phyloP scores from a whole-genome alignment of 1,139 yeast species.

The Debaryomyces udenii region DNA sequence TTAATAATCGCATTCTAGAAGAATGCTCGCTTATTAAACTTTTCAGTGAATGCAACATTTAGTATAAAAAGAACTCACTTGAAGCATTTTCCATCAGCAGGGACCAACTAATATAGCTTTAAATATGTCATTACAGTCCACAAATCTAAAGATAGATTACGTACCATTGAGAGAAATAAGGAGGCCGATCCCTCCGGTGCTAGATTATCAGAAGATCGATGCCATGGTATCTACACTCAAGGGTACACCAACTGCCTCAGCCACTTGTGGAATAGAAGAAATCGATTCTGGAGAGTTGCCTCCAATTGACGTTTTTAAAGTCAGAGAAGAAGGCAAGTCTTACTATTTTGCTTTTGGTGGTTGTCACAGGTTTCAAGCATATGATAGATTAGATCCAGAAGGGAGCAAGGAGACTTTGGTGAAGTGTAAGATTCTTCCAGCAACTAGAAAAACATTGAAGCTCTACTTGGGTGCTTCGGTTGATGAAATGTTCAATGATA shows the following conservation, averaged over 20 bases:
- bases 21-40: conserved; percentile 9
- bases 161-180: conserved; percentile 67
- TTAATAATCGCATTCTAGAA: conserved; percentile 7
- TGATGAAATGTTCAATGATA: conserved; percentile 51
- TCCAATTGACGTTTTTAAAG: conserved; percentile 73
- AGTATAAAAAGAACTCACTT: background rate
- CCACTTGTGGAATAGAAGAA: conserved; percentile 60
- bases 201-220: conserved; percentile 70
- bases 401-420: conserved; percentile 50
- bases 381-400: conserved; percentile 45
- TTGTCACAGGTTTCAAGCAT: conserved; percentile 82
- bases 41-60: conserved; percentile 1
- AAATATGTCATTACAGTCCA: conserved; percentile 42
- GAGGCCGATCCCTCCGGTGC: conserved; percentile 83
- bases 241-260: conserved; percentile 65
- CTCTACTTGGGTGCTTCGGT: conserved; percentile 69
- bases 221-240: conserved; percentile 76
- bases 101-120: too few relatives aligned
- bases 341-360: conserved; percentile 85
- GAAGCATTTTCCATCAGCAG: background rate
- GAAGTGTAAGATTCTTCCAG: conserved; percentile 66
- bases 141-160: conserved; percentile 48
- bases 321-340: conserved; percentile 60
- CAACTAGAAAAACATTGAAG: conserved; percentile 62
- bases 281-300: conserved; percentile 69